phyloP scores from a whole-genome alignment of 2,329 filamentous ascomycete genomes.

The Trichoderma simmonsii region DNA sequence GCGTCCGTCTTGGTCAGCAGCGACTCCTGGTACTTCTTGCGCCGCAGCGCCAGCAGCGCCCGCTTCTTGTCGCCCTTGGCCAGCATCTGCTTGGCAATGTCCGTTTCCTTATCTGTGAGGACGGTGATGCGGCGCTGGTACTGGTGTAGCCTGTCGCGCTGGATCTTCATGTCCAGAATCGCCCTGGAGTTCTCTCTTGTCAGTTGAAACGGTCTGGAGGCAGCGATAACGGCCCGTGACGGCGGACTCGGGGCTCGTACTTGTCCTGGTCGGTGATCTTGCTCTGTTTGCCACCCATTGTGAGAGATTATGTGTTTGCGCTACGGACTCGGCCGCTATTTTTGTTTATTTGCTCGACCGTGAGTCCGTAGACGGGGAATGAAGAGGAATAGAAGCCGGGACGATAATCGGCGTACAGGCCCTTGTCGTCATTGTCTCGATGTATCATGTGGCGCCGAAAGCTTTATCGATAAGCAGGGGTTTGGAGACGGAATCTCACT shows the following conservation, averaged over 20 bases:
- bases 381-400: not conserved
- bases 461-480: slow-evolving; percentile 18
- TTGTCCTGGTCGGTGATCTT: slow-evolving; percentile 75
- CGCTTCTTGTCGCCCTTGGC: slow-evolving; percentile 73
- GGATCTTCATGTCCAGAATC: slow-evolving; percentile 95
- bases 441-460: slow-evolving; percentile 15
- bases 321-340: slow-evolving; percentile 10
- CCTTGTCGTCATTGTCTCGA: slow-evolving; percentile 18
- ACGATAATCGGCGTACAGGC: not conserved
- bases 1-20: slow-evolving; percentile 84
- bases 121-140: slow-evolving; percentile 88
- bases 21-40: slow-evolving; percentile 96
- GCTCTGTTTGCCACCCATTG: slow-evolving; percentile 56
- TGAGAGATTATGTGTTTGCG: slow-evolving; percentile 11
- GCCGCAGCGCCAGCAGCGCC: slow-evolving; percentile 81
- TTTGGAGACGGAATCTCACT: not conserved
- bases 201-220: not conserved
- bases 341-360: not conserved
- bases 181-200: slow-evolving; percentile 54
- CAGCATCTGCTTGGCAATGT: slow-evolving; percentile 79
- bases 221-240: not conserved
- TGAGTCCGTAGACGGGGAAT: not conserved
- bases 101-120: slow-evolving; percentile 83
- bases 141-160: slow-evolving; percentile 94
- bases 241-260: slow-evolving; percentile 41